Conservation (phyloP, 2,329 filamentous ascomycete genomes). For the Peltaster fructicola region DNA sequence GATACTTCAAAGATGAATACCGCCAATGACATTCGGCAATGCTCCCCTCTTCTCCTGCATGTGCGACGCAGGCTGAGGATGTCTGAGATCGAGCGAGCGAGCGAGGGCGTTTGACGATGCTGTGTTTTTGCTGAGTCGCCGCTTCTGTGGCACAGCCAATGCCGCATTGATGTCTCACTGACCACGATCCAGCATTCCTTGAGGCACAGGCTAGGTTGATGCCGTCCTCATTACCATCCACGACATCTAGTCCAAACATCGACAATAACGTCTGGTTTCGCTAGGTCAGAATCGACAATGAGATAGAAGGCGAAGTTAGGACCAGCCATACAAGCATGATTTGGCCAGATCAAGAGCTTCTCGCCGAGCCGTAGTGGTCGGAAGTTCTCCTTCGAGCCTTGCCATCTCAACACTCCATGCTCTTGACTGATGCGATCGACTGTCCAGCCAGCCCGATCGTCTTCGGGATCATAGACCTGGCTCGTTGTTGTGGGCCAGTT, state of each 20-base stretch:
- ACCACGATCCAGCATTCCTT: too few species aligned
- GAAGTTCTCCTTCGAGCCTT: constrained; percentile 25
- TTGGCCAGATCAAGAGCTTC: constrained; percentile 56
- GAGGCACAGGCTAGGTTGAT: too few species aligned
- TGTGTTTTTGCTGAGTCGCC: too few species aligned
- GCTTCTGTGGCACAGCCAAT: too few species aligned
- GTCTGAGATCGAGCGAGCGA: too few species aligned
- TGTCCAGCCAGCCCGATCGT: constrained; percentile 39
- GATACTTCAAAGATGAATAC: too few species aligned
- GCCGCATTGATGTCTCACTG: too few species aligned
- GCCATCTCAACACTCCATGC: constrained; percentile 54
- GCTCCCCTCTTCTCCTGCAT: too few species aligned
- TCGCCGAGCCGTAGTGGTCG: constrained; percentile 41
- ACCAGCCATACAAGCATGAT: constrained; percentile 64
- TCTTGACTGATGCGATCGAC: constrained; percentile 60
- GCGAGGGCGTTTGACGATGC: too few species aligned
- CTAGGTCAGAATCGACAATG: constrained; percentile 46
- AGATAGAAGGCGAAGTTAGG: constrained; percentile 57
- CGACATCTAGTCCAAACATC: constrained; percentile 60
- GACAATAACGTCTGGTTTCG: constrained; percentile 40
- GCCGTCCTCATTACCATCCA: constrained; percentile 46
- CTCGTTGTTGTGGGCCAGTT: constrained; percentile 32
- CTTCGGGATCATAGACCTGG: constrained; percentile 20
- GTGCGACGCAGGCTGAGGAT: too few species aligned
- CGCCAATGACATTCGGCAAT: too few species aligned